phyloP scores from a whole-genome alignment of 768 basidiomycete genomes.

The Nidula microcarpa region DNA sequence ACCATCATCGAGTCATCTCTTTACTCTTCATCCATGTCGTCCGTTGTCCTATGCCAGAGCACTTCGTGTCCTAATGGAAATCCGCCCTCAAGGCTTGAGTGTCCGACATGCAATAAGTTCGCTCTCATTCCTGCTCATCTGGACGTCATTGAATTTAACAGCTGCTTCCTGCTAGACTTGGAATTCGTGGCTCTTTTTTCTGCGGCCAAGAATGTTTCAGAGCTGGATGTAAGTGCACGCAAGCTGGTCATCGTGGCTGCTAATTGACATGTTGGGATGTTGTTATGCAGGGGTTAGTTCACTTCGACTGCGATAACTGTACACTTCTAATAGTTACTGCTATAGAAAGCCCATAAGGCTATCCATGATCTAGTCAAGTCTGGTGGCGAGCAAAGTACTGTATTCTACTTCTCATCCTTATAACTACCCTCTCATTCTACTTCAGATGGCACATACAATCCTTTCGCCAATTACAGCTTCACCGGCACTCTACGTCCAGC shows the following conservation, averaged over 20 bases:
- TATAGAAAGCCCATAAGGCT: constrained; percentile 78
- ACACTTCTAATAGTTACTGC: constrained; percentile 1
- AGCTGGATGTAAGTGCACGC: constrained; percentile 69
- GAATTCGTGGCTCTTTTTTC: constrained; percentile 83
- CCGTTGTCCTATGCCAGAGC: constrained; percentile 59
- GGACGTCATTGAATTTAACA: constrained; percentile 5
- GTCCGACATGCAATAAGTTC: constrained; percentile 92
- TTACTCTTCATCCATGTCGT: too few relatives aligned
- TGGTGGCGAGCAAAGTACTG: constrained; percentile 13
- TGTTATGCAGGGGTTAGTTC: constrained; percentile 29
- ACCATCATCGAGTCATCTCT: too few relatives aligned
- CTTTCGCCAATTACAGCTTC: constrained; percentile 73
- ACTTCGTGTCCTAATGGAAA: constrained; percentile 72
- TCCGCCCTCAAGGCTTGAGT: constrained; percentile 84
- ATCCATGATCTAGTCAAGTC: constrained; percentile 62
- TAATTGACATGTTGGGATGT: constrained; percentile 6
- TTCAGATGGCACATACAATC: constrained; percentile 70
- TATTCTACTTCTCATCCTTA: background rate
- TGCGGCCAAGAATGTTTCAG: constrained; percentile 98
- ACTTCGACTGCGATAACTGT: background rate
- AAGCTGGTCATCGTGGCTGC: constrained; percentile 6
- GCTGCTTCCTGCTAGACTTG: constrained; percentile 47
- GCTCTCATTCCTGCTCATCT: constrained; percentile 16
- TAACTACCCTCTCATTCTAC: background rate
- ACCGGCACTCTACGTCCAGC: constrained; percentile 78